These are phyloP conservation scores for Buxus sempervirens DNA, from an alignment of 164 flowering plant genomes.

Conservation along the genomic window DNA sequence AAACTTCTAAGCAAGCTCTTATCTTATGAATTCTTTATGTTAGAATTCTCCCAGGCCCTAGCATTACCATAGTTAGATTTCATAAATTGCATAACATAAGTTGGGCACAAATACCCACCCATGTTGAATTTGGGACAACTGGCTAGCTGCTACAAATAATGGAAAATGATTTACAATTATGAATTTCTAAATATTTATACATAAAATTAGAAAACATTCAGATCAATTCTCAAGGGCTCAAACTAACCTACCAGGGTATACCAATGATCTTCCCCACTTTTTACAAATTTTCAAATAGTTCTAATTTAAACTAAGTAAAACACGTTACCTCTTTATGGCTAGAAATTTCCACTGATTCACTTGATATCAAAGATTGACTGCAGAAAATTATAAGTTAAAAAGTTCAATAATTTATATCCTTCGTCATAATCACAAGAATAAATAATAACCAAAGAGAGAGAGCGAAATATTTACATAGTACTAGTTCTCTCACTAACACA, in stretches of 20 bases:
- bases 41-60: too few relatives aligned
- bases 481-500: neutral
- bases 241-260: neutral
- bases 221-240: neutral
- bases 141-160: too few relatives aligned
- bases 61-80: too few relatives aligned
- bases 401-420: neutral
- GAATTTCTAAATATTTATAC: neutral
- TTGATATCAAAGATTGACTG: conserved; percentile 5
- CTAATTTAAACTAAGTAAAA: neutral
- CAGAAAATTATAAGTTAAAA: neutral
- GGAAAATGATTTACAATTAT: too few relatives aligned
- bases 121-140: too few relatives aligned
- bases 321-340: conserved; percentile 5
- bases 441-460: neutral
- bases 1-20: too few relatives aligned
- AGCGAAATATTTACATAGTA: neutral
- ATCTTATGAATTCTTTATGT: too few relatives aligned
- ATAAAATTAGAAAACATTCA: neutral
- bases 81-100: too few relatives aligned
- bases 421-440: neutral
- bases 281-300: neutral
- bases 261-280: neutral
- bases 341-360: conserved; percentile 1
- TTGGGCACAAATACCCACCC: too few relatives aligned